Conservation (phyloP, 2,329 filamentous ascomycete genomes). For the Atkinsonella hypoxylon region DNA sequence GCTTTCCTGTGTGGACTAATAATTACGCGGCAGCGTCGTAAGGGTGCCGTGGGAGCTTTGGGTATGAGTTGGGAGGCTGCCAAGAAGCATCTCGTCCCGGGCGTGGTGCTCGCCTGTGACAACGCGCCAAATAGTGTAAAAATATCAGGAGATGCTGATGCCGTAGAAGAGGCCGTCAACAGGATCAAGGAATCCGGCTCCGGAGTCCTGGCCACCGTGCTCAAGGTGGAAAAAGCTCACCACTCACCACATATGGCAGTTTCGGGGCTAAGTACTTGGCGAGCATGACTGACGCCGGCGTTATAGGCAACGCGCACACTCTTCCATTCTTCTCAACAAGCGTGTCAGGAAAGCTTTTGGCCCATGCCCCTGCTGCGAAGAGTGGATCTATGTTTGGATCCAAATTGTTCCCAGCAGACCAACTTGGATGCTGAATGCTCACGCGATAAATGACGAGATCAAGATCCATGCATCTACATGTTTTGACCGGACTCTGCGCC, state of each 20-base stretch:
- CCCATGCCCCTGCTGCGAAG: neutral
- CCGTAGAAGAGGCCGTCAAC: constrained; percentile 14
- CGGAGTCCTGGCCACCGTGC: constrained; percentile 9
- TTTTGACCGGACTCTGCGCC: no score
- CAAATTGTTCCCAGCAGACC: constrained; percentile 7
- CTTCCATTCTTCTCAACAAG: constrained; percentile 6
- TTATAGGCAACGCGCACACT: no score
- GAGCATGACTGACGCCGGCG: no score
- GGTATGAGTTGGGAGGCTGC: constrained; percentile 19
- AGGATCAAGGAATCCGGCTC: constrained; percentile 13
- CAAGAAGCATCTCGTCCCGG: constrained; percentile 11
- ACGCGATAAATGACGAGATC: no score
- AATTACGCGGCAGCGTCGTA: constrained; percentile 2
- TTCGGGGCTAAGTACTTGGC: no score
- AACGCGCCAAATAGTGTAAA: constrained; percentile 20
- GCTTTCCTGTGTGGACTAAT: constrained; percentile 23
- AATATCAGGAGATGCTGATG: constrained; percentile 13
- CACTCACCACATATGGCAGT: constrained; percentile 16
- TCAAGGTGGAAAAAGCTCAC: constrained; percentile 20
- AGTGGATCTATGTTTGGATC: neutral
- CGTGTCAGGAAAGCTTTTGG: neutral
- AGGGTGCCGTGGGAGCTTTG: constrained; percentile 23
- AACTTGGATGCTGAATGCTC: no score
- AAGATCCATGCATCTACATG: no score
- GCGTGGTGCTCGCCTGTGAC: constrained; percentile 15